A percentile compares a stretch with the other conserved stretches of the same genome.
These are phyloP conservation scores for Trichopus zeylanicus DNA, from an alignment of 116 monocot species.

Conservation along the genomic window DNA sequence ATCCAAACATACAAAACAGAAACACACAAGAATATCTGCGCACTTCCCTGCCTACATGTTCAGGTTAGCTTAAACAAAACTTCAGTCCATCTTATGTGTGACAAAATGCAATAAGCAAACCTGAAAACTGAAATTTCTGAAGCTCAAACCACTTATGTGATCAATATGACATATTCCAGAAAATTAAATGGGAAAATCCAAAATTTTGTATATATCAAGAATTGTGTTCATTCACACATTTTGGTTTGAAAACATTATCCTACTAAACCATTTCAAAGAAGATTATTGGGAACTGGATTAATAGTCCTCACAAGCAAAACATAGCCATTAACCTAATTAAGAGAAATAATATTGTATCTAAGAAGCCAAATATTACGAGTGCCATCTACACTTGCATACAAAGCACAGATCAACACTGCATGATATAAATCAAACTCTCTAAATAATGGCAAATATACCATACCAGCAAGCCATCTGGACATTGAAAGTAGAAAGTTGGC, in stretches of 20 bases:
- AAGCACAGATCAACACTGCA: no score
- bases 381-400: no score
- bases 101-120: not conserved
- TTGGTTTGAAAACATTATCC: not conserved
- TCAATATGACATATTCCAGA: not conserved
- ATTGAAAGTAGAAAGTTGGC: constrained; percentile 25
- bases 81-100: not conserved
- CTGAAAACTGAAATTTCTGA: not conserved
- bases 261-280: not conserved
- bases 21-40: not conserved
- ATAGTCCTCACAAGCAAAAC: not conserved
- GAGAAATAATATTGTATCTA: not conserved
- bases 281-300: not conserved
- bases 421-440: no score
- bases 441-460: not conserved
- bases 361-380: no score
- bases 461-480: constrained; percentile 26
- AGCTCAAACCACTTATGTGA: not conserved
- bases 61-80: not conserved
- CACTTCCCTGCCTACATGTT: no score
- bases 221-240: no score
- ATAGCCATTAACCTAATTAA: not conserved
- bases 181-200: not conserved
- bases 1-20: not conserved
- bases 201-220: no score